A percentile compares a stretch with the other conserved stretches of the same genome.
phyloP scores from a whole-genome alignment of 1,139 yeast species.

The Lodderomyces theae region DNA sequence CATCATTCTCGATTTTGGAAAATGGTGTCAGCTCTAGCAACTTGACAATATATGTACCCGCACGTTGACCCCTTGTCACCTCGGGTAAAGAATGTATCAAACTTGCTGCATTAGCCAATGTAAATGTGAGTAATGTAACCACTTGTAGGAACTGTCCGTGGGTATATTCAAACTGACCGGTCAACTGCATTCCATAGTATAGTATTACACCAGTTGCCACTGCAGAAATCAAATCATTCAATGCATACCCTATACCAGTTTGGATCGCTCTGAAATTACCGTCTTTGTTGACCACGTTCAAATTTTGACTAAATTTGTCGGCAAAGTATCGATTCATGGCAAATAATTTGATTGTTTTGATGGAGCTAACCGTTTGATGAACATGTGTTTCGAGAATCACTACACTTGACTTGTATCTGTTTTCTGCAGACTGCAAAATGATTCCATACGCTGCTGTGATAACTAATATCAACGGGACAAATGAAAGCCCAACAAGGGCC shows the following conservation, averaged over 20 bases:
- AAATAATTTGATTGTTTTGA: constrained; percentile 61
- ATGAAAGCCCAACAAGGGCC: constrained; percentile 73
- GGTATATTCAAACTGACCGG: constrained; percentile 54
- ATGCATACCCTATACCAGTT: constrained; percentile 64
- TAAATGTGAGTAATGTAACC: constrained; percentile 68
- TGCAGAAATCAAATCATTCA: constrained; percentile 51
- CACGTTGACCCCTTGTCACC: constrained; percentile 72
- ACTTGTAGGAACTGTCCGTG: constrained; percentile 63
- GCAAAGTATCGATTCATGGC: constrained; percentile 50
- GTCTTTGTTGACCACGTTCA: constrained; percentile 24
- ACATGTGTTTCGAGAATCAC: constrained; percentile 52
- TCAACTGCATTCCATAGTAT: constrained; percentile 73
- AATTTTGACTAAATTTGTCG: constrained; percentile 28
- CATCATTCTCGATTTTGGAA: constrained; percentile 30
- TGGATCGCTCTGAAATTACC: constrained; percentile 50
- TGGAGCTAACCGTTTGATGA: constrained; percentile 58
- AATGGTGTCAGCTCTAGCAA: constrained; percentile 34
- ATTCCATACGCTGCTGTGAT: constrained; percentile 53
- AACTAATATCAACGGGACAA: constrained; percentile 60
- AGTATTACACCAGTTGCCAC: constrained; percentile 67
- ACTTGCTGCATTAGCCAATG: constrained; percentile 61
- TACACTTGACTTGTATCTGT: constrained; percentile 54
- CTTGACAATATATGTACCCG: constrained; percentile 54
- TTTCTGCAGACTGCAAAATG: constrained; percentile 54
- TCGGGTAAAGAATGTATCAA: constrained; percentile 69